These are phyloP conservation scores for Microascus cirrosus DNA, from an alignment of 2,329 filamentous ascomycete species.

Conservation along the genomic window DNA sequence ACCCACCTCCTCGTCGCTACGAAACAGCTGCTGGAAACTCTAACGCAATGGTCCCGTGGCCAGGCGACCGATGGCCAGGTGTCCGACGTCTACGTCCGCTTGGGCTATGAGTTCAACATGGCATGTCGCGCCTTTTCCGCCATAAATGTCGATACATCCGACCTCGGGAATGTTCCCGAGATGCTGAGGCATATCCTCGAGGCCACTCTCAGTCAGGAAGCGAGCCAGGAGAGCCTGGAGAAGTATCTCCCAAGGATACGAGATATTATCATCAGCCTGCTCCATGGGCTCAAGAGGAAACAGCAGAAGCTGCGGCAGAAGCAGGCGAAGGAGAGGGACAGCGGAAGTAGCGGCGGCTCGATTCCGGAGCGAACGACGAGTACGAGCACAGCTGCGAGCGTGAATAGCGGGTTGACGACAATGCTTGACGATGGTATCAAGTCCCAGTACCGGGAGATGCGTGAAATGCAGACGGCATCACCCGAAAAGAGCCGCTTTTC, in stretches of 20 bases:
- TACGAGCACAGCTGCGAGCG: conserved; percentile 46
- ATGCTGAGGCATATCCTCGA: conserved; percentile 82
- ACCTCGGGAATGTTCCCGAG: conserved; percentile 92
- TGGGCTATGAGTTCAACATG: conserved; percentile 99
- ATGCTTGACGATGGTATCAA: conserved; percentile 50
- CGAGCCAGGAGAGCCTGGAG: conserved; percentile 85
- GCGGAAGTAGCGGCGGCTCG: conserved; percentile 10
- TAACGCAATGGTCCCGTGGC: conserved; percentile 94
- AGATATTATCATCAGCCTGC: conserved; percentile 95
- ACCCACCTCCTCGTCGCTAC: conserved; percentile 95
- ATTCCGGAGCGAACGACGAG: conserved; percentile 42
- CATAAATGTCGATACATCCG: conserved; percentile 90
- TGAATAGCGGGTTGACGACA: conserved; percentile 43
- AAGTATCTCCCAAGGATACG: conserved; percentile 88
- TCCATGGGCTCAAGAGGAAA: conserved; percentile 94
- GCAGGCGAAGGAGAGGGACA: conserved; percentile 46
- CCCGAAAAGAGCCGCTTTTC: conserved; percentile 31
- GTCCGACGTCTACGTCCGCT: conserved; percentile 92
- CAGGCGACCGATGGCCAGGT: conserved; percentile 89
- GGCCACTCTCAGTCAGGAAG: conserved; percentile 92
- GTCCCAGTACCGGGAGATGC: conserved; percentile 30
- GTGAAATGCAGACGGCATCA: conserved; percentile 13
- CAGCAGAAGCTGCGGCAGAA: conserved; percentile 74
- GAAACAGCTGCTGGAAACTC: conserved; percentile 91
- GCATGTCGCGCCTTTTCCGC: conserved; percentile 93